phyloP scores from a whole-genome alignment of 352 stramenopile species.

The Pythium angustatum region DNA sequence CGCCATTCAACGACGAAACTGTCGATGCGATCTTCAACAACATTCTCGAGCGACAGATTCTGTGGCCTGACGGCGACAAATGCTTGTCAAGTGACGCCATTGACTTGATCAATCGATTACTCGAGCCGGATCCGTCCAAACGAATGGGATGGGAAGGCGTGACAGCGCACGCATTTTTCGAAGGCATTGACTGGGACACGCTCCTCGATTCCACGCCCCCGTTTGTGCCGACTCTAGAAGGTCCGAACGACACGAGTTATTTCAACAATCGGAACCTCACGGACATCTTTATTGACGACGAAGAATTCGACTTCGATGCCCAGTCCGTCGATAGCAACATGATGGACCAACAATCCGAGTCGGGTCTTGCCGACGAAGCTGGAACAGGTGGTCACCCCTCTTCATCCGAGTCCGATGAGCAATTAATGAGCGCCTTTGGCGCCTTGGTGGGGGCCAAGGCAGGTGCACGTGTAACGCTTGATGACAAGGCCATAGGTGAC shows the following conservation, averaged over 20 bases:
- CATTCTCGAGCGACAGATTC: conserved; percentile 80
- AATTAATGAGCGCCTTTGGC: conserved; percentile 25
- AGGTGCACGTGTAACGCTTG: not conserved
- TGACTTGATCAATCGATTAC: conserved; percentile 79
- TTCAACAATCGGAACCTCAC: conserved; percentile 90
- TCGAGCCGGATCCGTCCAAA: conserved; percentile 66
- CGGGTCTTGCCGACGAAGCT: not conserved
- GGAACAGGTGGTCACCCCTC: not conserved
- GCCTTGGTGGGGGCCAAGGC: conserved; percentile 6
- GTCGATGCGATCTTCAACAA: conserved; percentile 88
- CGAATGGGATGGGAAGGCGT: conserved; percentile 75
- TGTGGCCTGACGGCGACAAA: conserved; percentile 89
- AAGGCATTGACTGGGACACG: conserved; percentile 81
- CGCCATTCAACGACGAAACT: conserved; percentile 89
- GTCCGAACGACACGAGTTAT: conserved; percentile 87
- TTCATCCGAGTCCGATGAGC: conserved; percentile 17
- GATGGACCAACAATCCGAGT: conserved; percentile 19
- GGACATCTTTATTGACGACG: conserved; percentile 84
- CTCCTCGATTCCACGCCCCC: conserved; percentile 75
- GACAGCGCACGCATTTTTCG: conserved; percentile 67
- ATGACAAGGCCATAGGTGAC: conserved; percentile 2
- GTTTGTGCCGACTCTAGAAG: conserved; percentile 86
- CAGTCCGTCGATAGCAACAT: conserved; percentile 41
- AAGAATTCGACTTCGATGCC: conserved; percentile 62
- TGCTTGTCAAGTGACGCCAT: conserved; percentile 78